A percentile compares a stretch with the other conserved stretches of the same genome.
phyloP scores from a whole-genome alignment of 148 eudicot species.

The Spergularia marina region DNA sequence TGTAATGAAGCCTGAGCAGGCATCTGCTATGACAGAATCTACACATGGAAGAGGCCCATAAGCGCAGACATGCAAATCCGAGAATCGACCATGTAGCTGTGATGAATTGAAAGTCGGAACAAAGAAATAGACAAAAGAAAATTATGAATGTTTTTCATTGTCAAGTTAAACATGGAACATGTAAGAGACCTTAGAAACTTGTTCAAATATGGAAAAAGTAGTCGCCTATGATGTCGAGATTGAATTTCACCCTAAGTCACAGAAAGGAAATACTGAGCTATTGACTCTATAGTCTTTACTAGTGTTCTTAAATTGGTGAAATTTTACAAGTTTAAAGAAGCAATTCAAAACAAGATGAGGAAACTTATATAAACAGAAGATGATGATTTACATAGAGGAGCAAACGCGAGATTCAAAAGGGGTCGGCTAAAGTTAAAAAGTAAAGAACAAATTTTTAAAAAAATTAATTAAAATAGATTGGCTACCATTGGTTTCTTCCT shows the following conservation, averaged over 20 bases:
- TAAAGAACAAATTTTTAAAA: neutral
- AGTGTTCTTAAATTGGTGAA: too few species aligned
- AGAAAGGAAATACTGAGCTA: too few species aligned
- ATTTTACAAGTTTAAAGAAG: neutral
- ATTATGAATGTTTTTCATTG: neutral
- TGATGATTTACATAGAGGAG: neutral
- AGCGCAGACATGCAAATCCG: conserved; percentile 59
- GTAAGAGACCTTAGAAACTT: neutral
- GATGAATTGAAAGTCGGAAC: conserved; percentile 4
- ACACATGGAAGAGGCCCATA: conserved; percentile 88
- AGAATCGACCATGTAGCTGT: conserved; percentile 48
- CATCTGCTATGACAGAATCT: conserved; percentile 58
- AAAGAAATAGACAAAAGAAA: neutral
- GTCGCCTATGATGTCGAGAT: too few species aligned
- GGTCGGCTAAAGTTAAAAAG: neutral
- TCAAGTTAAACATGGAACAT: neutral
- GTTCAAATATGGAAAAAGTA: neutral
- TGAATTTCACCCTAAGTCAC: too few species aligned
- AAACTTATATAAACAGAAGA: neutral
- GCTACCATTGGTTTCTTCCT: neutral
- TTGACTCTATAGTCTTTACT: too few species aligned
- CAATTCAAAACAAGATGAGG: neutral
- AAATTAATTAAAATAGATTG: neutral
- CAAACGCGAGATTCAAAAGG: neutral
- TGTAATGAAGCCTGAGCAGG: conserved; percentile 62